Evolutionary conservation across 306 rosid genomes (phyloP).

Genomic region (Prunus davidiana): DNA sequence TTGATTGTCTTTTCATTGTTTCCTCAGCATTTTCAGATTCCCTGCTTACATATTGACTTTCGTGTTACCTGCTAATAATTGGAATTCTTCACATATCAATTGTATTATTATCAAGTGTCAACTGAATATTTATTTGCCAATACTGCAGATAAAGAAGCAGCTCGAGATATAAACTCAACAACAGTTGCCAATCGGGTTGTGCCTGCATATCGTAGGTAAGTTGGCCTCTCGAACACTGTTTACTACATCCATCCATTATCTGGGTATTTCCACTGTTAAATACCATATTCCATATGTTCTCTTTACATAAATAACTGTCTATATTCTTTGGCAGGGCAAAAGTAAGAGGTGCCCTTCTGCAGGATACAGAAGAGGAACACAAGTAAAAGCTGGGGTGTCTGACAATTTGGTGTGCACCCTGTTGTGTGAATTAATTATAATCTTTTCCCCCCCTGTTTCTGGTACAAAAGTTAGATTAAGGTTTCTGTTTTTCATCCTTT

Average conservation of each 20-base stretch:
- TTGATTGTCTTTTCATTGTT: neutral
- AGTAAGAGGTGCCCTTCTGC: constrained; percentile 70
- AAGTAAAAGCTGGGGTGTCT: constrained; percentile 12
- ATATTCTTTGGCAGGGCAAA: constrained; percentile 55
- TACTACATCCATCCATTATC: neutral
- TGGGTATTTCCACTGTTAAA: neutral
- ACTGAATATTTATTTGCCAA: neutral
- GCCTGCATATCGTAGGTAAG: constrained; percentile 68
- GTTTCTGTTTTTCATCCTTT: neutral
- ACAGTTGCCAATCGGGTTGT: constrained; percentile 54
- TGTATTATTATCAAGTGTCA: neutral
- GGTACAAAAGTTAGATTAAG: neutral
- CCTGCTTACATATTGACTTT: neutral
- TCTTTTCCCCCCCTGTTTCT: too few relatives aligned
- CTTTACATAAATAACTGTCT: neutral
- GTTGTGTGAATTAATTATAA: neutral
- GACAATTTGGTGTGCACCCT: neutral
- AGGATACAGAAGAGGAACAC: constrained; percentile 46
- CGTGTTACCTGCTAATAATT: neutral
- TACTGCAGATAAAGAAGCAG: constrained; percentile 45
- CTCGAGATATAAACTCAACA: constrained; percentile 30
- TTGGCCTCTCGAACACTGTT: neutral
- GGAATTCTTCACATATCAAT: neutral
- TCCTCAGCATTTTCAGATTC: neutral
- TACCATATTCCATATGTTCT: neutral